Evolutionary conservation across 495 filamentous ascomycete species (phyloP).

Genomic region (Neurospora sp.): DNA sequence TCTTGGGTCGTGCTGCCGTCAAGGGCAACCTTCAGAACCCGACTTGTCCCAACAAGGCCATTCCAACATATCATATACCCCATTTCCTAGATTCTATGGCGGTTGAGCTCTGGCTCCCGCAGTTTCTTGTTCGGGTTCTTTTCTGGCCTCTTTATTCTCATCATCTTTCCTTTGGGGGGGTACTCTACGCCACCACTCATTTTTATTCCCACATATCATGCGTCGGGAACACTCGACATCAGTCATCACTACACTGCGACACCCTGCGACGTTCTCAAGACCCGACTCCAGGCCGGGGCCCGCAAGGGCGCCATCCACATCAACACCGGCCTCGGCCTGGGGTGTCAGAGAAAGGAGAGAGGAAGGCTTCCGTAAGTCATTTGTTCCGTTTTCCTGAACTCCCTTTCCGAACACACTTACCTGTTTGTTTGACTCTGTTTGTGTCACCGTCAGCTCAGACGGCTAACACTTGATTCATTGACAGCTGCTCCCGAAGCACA

Average conservation of each 20-base stretch:
- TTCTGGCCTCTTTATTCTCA: background rate
- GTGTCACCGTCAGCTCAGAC: background rate
- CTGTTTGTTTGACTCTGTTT: background rate
- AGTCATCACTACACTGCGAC: background rate
- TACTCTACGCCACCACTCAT: background rate
- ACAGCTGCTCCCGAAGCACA: background rate
- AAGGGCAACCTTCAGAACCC: slow-evolving; percentile 13
- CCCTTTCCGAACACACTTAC: background rate
- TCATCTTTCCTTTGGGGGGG: background rate
- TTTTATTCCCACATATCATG: no score
- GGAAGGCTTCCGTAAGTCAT: background rate
- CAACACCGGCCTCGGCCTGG: background rate
- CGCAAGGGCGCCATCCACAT: background rate
- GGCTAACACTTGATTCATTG: background rate
- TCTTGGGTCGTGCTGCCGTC: slow-evolving; percentile 20
- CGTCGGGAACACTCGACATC: no score
- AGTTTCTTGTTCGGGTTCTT: background rate
- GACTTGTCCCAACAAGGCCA: slow-evolving; percentile 20
- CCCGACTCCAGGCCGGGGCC: background rate
- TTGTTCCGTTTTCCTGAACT: background rate
- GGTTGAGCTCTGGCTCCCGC: background rate
- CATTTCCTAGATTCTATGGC: background rate
- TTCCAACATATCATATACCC: background rate
- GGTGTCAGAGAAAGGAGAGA: background rate
- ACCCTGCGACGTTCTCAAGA: background rate